Conservation (phyloP, 805 yeast genomes). For the Lipomyces spencermartinsiae region DNA sequence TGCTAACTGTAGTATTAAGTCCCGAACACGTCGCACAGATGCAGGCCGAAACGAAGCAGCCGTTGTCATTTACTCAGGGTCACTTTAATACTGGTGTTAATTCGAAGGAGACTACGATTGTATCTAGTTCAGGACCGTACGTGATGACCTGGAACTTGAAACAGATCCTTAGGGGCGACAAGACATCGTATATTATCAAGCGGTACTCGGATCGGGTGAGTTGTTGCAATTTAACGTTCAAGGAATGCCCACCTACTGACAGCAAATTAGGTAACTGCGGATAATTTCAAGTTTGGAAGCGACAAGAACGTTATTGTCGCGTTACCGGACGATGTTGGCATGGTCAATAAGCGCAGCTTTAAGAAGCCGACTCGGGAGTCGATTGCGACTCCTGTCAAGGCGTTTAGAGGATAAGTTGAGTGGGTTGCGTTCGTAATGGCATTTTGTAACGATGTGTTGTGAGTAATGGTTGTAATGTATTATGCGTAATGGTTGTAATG, state of each 20-base stretch:
- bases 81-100: slow-evolving; percentile 75
- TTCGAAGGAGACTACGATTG: slow-evolving; percentile 69
- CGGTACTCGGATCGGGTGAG: slow-evolving; percentile 56
- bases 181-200: slow-evolving; percentile 66
- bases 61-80: slow-evolving; percentile 71
- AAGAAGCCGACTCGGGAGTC: slow-evolving; percentile 60
- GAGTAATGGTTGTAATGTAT: background rate
- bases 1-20: slow-evolving; percentile 46
- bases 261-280: slow-evolving; percentile 59
- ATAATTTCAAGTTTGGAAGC: slow-evolving; percentile 77
- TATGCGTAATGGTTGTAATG: background rate
- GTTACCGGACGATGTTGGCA: slow-evolving; percentile 70
- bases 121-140: slow-evolving; percentile 82
- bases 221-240: background rate
- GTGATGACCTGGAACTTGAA: slow-evolving; percentile 80
- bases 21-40: slow-evolving; percentile 77
- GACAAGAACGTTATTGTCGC: slow-evolving; percentile 75
- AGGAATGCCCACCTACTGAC: background rate
- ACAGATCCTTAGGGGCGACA: slow-evolving; percentile 60
- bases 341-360: slow-evolving; percentile 67
- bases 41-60: slow-evolving; percentile 55
- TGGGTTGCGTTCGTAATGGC: background rate
- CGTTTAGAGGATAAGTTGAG: slow-evolving; percentile 17
- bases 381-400: slow-evolving; percentile 47
- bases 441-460: background rate